A percentile compares a stretch with the other conserved stretches of the same genome.
Evolutionary conservation across 192 early-diverging fungal genomes (phyloP).

Genomic region (Umbelopsis vinacea): DNA sequence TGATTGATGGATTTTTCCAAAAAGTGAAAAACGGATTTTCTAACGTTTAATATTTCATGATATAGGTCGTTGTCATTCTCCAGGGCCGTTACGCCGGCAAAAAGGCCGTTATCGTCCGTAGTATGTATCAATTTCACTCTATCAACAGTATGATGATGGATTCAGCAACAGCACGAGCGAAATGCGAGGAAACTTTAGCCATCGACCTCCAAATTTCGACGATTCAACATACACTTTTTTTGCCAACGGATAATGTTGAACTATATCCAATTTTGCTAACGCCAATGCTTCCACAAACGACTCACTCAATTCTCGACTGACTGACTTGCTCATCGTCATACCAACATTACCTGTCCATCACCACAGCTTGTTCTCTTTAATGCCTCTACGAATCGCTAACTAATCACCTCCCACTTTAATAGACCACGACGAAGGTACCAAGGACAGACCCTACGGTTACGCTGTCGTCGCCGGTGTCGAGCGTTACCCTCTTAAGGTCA

Average conservation of each 20-base stretch:
- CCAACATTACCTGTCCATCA: neutral
- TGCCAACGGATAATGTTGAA: too few relatives aligned
- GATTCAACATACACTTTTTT: neutral
- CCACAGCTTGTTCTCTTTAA: neutral
- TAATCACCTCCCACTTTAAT: slow-evolving; percentile 29
- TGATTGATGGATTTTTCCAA: neutral
- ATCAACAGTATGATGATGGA: neutral
- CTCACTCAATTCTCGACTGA: neutral
- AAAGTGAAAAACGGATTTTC: neutral
- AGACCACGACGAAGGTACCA: slow-evolving; percentile 95
- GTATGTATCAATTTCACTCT: slow-evolving; percentile 40
- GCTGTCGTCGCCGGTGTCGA: slow-evolving; percentile 98
- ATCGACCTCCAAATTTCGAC: neutral
- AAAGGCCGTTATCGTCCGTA: slow-evolving; percentile 99
- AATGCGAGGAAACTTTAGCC: neutral
- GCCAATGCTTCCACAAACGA: too few relatives aligned
- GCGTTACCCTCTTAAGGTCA: slow-evolving; percentile 97
- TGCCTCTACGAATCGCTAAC: neutral
- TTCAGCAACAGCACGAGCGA: neutral
- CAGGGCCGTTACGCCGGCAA: slow-evolving; percentile 99
- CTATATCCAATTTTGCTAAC: too few relatives aligned
- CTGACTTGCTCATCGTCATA: neutral
- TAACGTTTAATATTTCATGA: neutral
- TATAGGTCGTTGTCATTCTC: slow-evolving; percentile 95
- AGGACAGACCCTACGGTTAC: slow-evolving; percentile 95